A percentile compares a stretch with the other conserved stretches of the same genome.
Evolutionary conservation across 306 rosid species (phyloP).

Genomic region (Castanea mollissima): DNA sequence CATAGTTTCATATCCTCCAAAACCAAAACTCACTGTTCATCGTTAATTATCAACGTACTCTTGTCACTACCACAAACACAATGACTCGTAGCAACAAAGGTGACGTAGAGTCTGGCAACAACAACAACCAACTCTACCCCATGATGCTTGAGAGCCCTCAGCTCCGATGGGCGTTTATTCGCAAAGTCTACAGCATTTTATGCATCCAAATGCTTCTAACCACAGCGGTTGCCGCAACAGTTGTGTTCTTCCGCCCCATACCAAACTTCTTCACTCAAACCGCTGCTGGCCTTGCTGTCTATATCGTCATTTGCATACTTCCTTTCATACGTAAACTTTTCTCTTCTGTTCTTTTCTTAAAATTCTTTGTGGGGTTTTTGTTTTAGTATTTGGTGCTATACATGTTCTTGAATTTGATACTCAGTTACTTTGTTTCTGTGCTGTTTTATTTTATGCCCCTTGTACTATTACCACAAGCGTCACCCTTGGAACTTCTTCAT

Average conservation of each 20-base stretch:
- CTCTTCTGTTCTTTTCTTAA: background rate
- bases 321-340: conserved; percentile 5
- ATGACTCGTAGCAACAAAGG: conserved; percentile 1
- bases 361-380: too few species aligned
- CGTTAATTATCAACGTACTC: background rate
- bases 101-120: conserved; percentile 15
- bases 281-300: conserved; percentile 9
- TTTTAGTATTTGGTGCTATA: too few species aligned
- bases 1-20: too few species aligned
- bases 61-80: background rate
- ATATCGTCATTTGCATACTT: conserved; percentile 1
- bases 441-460: background rate
- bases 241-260: conserved; percentile 11
- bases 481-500: conserved; percentile 33
- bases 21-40: background rate
- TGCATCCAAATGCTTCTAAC: conserved; percentile 38
- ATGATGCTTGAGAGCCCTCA: conserved; percentile 30
- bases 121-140: conserved; percentile 10
- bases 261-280: conserved; percentile 23
- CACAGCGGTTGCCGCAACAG: conserved; percentile 9
- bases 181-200: conserved; percentile 37
- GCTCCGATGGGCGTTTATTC: conserved; percentile 40
- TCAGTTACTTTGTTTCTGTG: background rate
- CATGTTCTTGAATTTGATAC: background rate
- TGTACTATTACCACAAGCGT: conserved; percentile 18